These are phyloP conservation scores for Colletotrichum chrysophilum DNA, from an alignment of 2,329 filamentous ascomycete genomes.

Conservation along the genomic window DNA sequence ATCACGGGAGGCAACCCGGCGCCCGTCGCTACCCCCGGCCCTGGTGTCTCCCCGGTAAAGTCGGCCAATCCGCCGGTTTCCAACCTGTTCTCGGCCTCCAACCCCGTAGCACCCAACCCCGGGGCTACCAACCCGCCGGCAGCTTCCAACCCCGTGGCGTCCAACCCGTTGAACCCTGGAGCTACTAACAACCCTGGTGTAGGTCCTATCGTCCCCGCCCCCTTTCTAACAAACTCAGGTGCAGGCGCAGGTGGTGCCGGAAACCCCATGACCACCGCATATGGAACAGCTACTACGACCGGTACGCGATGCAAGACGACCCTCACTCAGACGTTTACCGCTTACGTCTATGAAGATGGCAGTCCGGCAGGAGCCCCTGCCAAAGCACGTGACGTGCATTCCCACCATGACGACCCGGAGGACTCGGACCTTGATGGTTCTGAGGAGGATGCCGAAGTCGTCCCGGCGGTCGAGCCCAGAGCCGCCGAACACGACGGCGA, in stretches of 20 bases:
- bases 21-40: background rate
- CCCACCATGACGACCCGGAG: background rate
- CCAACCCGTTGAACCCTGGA: background rate
- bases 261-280: conserved; percentile 1
- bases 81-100: background rate
- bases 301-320: conserved; percentile 17
- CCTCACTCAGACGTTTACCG: conserved; percentile 20
- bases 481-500: background rate
- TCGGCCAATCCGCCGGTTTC: background rate
- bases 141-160: background rate
- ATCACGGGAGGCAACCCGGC: background rate
- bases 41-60: background rate
- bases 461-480: background rate
- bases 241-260: background rate
- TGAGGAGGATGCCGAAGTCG: background rate
- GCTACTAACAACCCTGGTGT: background rate
- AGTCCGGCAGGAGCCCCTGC: background rate
- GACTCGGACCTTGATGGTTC: background rate
- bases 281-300: conserved; percentile 5
- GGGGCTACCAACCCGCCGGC: background rate
- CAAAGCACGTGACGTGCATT: background rate
- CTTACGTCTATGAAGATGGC: conserved; percentile 17
- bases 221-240: conserved; percentile 8
- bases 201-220: conserved; percentile 5
- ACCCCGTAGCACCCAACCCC: background rate